These are phyloP conservation scores for Neophaeococcomyces aloes DNA, from an alignment of 2,329 filamentous ascomycete genomes.

Conservation along the genomic window DNA sequence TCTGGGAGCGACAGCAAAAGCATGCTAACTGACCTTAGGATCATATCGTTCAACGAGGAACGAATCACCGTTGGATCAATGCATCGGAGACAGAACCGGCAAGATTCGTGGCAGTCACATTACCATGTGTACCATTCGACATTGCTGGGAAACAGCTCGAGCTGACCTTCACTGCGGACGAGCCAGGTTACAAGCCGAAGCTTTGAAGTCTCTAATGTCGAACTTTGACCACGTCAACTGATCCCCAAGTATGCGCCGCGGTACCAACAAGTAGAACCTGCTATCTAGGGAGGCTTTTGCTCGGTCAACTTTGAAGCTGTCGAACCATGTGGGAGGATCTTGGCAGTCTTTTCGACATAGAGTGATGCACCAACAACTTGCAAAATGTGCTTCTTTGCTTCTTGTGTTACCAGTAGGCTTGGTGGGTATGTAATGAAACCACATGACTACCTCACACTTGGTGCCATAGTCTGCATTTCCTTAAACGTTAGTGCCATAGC, in stretches of 20 bases:
- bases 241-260: too few species aligned
- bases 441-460: too few species aligned
- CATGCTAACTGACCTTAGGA: slow-evolving; percentile 7
- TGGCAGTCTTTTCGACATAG: too few species aligned
- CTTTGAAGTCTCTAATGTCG: background rate
- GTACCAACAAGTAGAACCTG: too few species aligned
- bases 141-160: slow-evolving; percentile 14
- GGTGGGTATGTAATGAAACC: too few species aligned
- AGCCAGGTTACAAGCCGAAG: slow-evolving; percentile 1
- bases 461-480: too few species aligned
- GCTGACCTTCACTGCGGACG: background rate
- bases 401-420: too few species aligned
- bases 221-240: background rate
- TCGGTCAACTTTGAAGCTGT: background rate
- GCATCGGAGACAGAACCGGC: slow-evolving; percentile 15
- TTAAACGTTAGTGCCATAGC: too few species aligned
- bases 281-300: background rate
- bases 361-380: too few species aligned
- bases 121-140: slow-evolving; percentile 16
- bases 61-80: slow-evolving; percentile 18
- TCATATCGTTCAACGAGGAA: slow-evolving; percentile 19
- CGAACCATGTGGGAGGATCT: too few species aligned
- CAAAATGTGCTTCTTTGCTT: too few species aligned
- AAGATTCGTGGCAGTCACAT: slow-evolving; percentile 11
- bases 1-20: background rate